A percentile compares a stretch with the other conserved stretches of the same genome.
phyloP scores from a whole-genome alignment of 805 yeast genomes.

The Yamadazyma akitaensis region DNA sequence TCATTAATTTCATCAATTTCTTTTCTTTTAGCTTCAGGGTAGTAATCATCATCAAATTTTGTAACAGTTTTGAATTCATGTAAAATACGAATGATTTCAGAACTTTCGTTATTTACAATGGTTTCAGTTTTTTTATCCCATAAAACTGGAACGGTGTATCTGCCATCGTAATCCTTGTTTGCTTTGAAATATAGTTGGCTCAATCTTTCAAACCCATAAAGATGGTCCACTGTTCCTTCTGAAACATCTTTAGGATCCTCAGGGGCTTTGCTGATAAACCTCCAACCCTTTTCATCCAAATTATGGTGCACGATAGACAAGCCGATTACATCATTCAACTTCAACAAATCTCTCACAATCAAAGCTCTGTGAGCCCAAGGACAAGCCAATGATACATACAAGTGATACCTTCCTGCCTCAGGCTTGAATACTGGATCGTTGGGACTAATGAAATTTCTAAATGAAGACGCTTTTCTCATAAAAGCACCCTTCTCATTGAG shows the following conservation, averaged over 20 bases:
- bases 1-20: conserved; percentile 74
- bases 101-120: conserved; percentile 87
- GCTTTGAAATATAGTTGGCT: conserved; percentile 74
- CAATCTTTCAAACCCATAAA: conserved; percentile 57
- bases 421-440: conserved; percentile 66
- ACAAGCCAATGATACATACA: conserved; percentile 85
- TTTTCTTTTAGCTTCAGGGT: conserved; percentile 52
- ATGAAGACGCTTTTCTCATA: conserved; percentile 31
- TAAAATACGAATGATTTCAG: conserved; percentile 84
- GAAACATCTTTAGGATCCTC: conserved; percentile 40
- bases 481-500: conserved; percentile 10
- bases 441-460: conserved; percentile 58
- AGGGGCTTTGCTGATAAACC: conserved; percentile 56
- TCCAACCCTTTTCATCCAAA: conserved; percentile 88
- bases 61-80: conserved; percentile 65
- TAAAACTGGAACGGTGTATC: conserved; percentile 89
- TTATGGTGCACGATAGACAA: conserved; percentile 88
- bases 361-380: conserved; percentile 95
- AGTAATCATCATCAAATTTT: conserved; percentile 51
- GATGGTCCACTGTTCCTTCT: conserved; percentile 48
- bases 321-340: conserved; percentile 54
- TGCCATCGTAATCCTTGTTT: conserved; percentile 70
- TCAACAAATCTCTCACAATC: conserved; percentile 71
- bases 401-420: conserved; percentile 78
- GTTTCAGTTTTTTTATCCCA: conserved; percentile 85